A percentile compares a stretch with the other conserved stretches of the same genome.
These are phyloP conservation scores for Sesbania bispinosa DNA, from an alignment of 306 rosid genomes.

Conservation along the genomic window DNA sequence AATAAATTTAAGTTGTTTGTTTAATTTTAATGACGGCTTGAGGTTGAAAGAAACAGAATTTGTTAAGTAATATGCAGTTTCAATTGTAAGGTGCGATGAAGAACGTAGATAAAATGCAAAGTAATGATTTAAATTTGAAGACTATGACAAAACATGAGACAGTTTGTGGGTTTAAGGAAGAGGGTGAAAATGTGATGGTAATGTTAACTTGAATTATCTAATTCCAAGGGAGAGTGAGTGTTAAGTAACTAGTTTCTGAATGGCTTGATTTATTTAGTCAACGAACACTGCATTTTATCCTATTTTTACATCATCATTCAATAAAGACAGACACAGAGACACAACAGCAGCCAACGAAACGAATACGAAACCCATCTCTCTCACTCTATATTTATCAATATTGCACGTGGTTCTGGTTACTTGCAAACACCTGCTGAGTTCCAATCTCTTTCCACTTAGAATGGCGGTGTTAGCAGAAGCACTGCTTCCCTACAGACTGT, in stretches of 20 bases:
- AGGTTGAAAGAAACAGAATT: conserved; percentile 1
- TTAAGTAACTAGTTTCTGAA: too few relatives aligned
- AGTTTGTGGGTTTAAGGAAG: neutral
- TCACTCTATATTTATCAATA: too few relatives aligned
- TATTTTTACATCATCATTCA: too few relatives aligned
- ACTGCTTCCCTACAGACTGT: conserved; percentile 25
- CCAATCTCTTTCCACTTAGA: neutral
- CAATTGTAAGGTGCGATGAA: neutral
- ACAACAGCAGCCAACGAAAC: too few relatives aligned
- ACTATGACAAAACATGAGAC: neutral
- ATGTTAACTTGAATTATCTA: too few relatives aligned
- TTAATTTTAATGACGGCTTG: neutral
- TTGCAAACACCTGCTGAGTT: too few relatives aligned
- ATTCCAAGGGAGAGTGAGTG: too few relatives aligned
- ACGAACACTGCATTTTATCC: too few relatives aligned
- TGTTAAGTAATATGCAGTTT: neutral
- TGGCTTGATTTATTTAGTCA: too few relatives aligned
- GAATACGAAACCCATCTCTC: too few relatives aligned
- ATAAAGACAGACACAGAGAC: too few relatives aligned
- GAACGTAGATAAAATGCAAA: neutral
- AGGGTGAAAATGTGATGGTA: conserved; percentile 17
- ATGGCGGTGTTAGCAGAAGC: conserved; percentile 43
- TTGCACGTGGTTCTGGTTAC: too few relatives aligned
- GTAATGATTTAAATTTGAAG: conserved; percentile 8
- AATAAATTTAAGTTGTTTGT: neutral